These are phyloP conservation scores for Argentina anserina DNA, from an alignment of 306 rosid genomes.

Conservation along the genomic window DNA sequence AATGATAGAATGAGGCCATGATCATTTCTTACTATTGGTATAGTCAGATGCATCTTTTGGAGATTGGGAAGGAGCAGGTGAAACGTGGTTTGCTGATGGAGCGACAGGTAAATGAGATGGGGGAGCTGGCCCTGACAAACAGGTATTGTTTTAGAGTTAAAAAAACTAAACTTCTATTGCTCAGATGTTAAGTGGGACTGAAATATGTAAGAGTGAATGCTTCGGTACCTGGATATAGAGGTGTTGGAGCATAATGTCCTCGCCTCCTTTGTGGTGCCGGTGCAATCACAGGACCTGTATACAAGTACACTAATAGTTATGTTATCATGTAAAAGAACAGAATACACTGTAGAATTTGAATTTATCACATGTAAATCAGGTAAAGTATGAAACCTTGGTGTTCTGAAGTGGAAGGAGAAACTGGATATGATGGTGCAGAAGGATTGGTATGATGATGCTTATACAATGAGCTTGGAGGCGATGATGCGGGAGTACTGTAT, in stretches of 20 bases:
- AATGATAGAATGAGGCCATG: slow-evolving; percentile 1
- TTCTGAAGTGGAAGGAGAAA: slow-evolving; percentile 47
- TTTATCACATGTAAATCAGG: neutral
- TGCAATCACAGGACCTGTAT: slow-evolving; percentile 50
- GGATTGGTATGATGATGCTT: slow-evolving; percentile 56
- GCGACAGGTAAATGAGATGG: slow-evolving; percentile 39
- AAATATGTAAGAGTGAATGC: slow-evolving; percentile 16
- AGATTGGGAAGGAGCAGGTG: slow-evolving; percentile 67
- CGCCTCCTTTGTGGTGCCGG: slow-evolving; percentile 39
- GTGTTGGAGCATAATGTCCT: slow-evolving; percentile 51
- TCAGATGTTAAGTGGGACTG: neutral
- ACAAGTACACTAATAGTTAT: neutral
- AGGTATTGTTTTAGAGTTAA: slow-evolving; percentile 19
- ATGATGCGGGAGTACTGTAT: slow-evolving; percentile 42
- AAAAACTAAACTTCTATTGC: neutral
- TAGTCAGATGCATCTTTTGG: slow-evolving; percentile 31
- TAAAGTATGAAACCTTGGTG: slow-evolving; percentile 46
- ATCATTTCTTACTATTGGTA: slow-evolving; percentile 59
- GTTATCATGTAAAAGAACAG: neutral
- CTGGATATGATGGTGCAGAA: slow-evolving; percentile 49
- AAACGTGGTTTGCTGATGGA: slow-evolving; percentile 44
- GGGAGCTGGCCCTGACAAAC: slow-evolving; percentile 40
- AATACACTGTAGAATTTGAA: neutral
- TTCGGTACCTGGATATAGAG: slow-evolving; percentile 51
- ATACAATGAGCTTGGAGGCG: slow-evolving; percentile 42